Base-by-base conservation (phyloP, 768 basidiomycete genomes). In the Tulasnella sp. region DNA sequence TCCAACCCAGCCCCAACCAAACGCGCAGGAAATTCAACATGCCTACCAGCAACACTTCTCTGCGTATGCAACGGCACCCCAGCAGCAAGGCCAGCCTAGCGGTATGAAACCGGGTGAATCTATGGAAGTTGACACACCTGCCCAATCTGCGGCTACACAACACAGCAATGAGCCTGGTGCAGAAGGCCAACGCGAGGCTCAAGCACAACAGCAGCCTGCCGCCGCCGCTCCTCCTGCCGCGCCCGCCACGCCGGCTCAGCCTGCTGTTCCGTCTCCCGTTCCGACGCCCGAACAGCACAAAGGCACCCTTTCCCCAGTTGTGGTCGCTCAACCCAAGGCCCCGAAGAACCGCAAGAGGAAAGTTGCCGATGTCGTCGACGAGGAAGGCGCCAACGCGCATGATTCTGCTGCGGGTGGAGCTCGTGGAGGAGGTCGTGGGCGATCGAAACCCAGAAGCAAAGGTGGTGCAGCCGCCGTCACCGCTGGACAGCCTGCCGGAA, bases 21-120 rank as follows among this genome's bases (percentile, higher is more conserved):
- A 25, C 1, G 45, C 45, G 27, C 51, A 53, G 41, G 51, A 53
- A 17, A 35, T 53, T 11, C 51, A 53, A 12, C 51, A 53, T 23
- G 37, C 37, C 23, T 53, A 53, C 36, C 51, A 53, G 31, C 36
- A 40, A 27, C 51, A 53, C 21, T 43, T 43, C 41, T 25, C 17
- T 43, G 41, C 17, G 6, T 43, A 43, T 17, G 17, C 41, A 19
- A n/a, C 41, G 7, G 41, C 27, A 25, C 41, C 41, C 27, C 41
- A 43, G n/a, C 41, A 39, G 36, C 17, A 43, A n/a, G 41, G 17
- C 7, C 41, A 43, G n/a, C 17, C 41, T 17, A 25, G 17, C 9
- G 17, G 17, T 9, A 9, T 25, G 9, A 25, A n/a, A 6, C 41
- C 17, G 41, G 41, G 27, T 25, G 27, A 43, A 9, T 25, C 17